Evolutionary conservation across 208 protist genomes (phyloP).

Genomic region (Acanthamoeba sp.): DNA sequence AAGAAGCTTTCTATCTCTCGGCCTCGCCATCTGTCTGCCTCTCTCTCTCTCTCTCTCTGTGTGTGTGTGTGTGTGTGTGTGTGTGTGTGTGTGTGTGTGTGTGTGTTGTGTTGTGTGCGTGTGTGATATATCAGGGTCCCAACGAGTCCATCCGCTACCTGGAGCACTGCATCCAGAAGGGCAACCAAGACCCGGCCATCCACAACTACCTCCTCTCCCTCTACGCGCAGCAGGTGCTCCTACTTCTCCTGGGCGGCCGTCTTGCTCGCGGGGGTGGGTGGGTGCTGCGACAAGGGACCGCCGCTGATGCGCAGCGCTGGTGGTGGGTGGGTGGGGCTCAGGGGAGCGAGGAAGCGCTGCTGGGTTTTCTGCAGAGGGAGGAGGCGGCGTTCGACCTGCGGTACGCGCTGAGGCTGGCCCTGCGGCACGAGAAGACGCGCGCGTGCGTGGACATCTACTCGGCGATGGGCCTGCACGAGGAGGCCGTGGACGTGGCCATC

Average conservation of each 20-base stretch:
- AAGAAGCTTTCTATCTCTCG: not conserved
- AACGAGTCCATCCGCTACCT: slow-evolving; percentile 96
- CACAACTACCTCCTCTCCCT: slow-evolving; percentile 96
- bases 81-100: no score
- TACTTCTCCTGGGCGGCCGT: not conserved
- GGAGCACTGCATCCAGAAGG: slow-evolving; percentile 92
- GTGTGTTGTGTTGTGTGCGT: not conserved
- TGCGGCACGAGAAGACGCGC: slow-evolving; percentile 88
- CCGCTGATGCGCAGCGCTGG: no score
- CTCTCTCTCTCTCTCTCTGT: not conserved
- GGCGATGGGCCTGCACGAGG: slow-evolving; percentile 94
- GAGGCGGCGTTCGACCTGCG: slow-evolving; percentile 90
- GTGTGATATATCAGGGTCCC: not conserved
- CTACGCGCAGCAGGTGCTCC: slow-evolving; percentile 91
- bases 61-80: not conserved
- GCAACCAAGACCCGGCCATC: slow-evolving; percentile 92
- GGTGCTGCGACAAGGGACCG: no score
- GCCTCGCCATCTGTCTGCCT: not conserved
- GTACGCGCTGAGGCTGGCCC: slow-evolving; percentile 95
- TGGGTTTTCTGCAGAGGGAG: slow-evolving; percentile 77
- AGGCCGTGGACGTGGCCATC: slow-evolving; percentile 94
- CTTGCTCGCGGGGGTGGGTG: no score
- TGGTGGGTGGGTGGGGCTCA: no score
- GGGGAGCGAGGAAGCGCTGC: not conserved
- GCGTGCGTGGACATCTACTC: slow-evolving; percentile 95